These are phyloP conservation scores for Eimeria acervulina DNA, from an alignment of 169 alveolate species.

Conservation along the genomic window DNA sequence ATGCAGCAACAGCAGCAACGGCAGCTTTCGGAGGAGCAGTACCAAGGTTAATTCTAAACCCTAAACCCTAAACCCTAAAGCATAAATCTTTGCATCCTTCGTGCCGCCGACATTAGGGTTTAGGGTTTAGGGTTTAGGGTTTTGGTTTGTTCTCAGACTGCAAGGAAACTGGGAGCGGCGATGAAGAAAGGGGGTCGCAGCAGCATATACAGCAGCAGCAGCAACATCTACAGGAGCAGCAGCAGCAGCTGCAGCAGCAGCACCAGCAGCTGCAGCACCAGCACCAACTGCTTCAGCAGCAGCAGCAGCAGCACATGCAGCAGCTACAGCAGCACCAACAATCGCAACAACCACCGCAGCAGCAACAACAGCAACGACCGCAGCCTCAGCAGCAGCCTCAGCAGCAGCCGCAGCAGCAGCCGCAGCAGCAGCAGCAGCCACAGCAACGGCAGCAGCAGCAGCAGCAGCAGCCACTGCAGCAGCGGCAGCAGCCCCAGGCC, in stretches of 20 bases:
- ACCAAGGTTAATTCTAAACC: too few species aligned
- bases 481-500: neutral
- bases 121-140: too few species aligned
- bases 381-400: neutral
- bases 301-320: constrained; percentile 27
- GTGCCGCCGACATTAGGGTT: too few species aligned
- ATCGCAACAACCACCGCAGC: too few species aligned
- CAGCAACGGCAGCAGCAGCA: constrained; percentile 35
- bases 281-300: constrained; percentile 17
- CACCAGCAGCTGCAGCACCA: neutral
- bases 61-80: too few species aligned
- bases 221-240: neutral
- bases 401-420: constrained; percentile 38
- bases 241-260: constrained; percentile 4
- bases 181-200: too few species aligned
- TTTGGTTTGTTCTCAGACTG: too few species aligned
- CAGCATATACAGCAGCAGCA: too few species aligned
- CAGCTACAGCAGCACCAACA: neutral
- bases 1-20: too few species aligned
- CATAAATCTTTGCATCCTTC: too few species aligned
- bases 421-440: neutral
- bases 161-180: too few species aligned
- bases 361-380: neutral
- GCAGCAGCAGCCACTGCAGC: neutral
- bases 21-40: too few species aligned